Base-by-base conservation (phyloP, 2,329 filamentous ascomycete genomes). In the Pseudopyricularia cyperi region DNA sequence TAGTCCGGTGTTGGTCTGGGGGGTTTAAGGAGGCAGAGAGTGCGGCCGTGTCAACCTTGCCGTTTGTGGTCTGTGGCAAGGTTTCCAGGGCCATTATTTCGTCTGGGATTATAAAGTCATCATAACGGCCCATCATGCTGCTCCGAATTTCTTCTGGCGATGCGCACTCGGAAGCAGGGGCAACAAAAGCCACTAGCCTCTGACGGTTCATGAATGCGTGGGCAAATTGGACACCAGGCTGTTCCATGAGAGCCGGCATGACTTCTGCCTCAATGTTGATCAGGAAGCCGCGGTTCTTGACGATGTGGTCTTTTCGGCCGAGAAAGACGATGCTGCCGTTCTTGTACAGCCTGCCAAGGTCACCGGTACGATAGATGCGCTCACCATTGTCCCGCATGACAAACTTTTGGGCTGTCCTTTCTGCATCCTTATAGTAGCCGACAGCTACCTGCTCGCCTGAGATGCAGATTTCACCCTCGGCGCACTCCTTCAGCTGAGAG, bases 201-300 rank as follows among this genome's bases (percentile, higher is more conserved):
- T 50, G 26, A 26, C 47, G 52, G 30, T 52, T 52, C 54, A 56
- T 57, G 26, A 59, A 52, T 17, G 61, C 58, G 15, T 54, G 48
- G 34, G 60, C 59, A 8, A 53, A 32, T 9, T 54, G 28, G 30
- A 62, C 56, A 11, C 48, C 34, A 24, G 22, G 50, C 39, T 14
- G 51, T 15, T n/a, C 4, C 47, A 4, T 22, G 17, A 67, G 32
- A 12, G 57, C 57, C 9, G 63, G 56, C 28, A 59, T 56, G 17
- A 68, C 64, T 8, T 67, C 61, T 1, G 53, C 51, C 19, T 67
- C 64, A 2, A 68, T 54, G 49, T 66, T 67, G 35, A 67, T 58
- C n/a, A 68, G 52, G 52, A 65, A 67, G 1, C 65, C 65, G 0
- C 64, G 56, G 47, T 65, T 63, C 53, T 66, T 66, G n/a, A 63